A percentile compares a stretch with the other conserved stretches of the same genome.
Conservation (phyloP, 2,329 filamentous ascomycete species). For the Colletotrichum kahawae region DNA sequence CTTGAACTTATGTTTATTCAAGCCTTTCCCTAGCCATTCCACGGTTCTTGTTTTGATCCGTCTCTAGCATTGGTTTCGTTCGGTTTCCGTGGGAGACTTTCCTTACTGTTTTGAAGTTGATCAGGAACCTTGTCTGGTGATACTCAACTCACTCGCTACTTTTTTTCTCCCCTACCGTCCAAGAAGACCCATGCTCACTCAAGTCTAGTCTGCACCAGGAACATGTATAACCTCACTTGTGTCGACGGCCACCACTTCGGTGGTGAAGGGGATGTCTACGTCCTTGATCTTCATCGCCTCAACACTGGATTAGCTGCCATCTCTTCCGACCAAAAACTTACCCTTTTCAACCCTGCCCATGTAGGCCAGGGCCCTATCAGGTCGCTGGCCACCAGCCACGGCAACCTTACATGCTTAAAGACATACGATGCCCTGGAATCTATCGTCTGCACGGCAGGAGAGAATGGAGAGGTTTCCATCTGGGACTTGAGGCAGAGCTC, state of each 20-base stretch:
- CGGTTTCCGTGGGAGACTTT: background rate
- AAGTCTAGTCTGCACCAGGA: background rate
- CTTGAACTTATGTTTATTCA: background rate
- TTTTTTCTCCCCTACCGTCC: background rate
- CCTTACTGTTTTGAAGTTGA: background rate
- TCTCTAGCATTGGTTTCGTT: background rate
- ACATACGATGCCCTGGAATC: conserved; percentile 56
- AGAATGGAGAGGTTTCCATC: conserved; percentile 70
- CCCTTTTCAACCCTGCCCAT: conserved; percentile 65
- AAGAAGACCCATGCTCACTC: conserved; percentile 1
- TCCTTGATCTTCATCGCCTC: conserved; percentile 62
- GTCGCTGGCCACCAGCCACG: conserved; percentile 57
- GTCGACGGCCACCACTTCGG: conserved; percentile 44
- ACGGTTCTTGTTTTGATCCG: background rate
- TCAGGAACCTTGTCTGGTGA: background rate
- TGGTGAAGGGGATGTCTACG: conserved; percentile 52
- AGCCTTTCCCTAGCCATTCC: background rate
- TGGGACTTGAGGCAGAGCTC: conserved; percentile 65
- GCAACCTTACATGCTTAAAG: conserved; percentile 68
- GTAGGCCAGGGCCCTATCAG: conserved; percentile 57
- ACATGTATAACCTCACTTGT: conserved; percentile 48
- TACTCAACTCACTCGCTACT: background rate
- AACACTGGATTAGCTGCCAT: conserved; percentile 62
- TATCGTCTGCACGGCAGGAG: conserved; percentile 71
- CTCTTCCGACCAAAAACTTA: conserved; percentile 73